These are phyloP conservation scores for Mollisiaceae sp. DNA, from an alignment of 2,329 filamentous ascomycete species.

Conservation along the genomic window DNA sequence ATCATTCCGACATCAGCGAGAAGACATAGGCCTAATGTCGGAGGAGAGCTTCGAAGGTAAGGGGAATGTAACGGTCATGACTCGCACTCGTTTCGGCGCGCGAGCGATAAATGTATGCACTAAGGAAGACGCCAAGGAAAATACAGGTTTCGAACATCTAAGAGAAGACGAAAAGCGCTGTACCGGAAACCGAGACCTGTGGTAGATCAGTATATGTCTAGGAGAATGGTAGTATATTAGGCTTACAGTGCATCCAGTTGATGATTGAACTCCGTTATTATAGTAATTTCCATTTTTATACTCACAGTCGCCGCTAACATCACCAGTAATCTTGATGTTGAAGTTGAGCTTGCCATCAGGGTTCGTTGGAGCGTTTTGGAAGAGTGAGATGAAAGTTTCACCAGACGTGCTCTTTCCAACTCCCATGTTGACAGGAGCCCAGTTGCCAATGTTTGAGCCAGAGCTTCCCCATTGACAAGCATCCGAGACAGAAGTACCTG, in stretches of 20 bases:
- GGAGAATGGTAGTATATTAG: neutral
- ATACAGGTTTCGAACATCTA: conserved; percentile 27
- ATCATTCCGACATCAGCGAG: conserved; percentile 34
- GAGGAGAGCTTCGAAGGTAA: conserved; percentile 26
- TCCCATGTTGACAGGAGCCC: conserved; percentile 84
- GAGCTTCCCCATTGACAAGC: conserved; percentile 79
- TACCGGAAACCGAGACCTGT: conserved; percentile 35
- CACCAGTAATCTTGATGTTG: conserved; percentile 77
- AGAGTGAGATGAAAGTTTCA: conserved; percentile 80
- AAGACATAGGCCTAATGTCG: conserved; percentile 31
- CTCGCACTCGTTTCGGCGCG: conserved; percentile 29
- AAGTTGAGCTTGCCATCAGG: conserved; percentile 69
- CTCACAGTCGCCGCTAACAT: conserved; percentile 38
- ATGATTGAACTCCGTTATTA: conserved; percentile 36
- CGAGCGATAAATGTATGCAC: conserved; percentile 33
- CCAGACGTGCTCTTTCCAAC: conserved; percentile 70
- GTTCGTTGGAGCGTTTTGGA: conserved; percentile 82
- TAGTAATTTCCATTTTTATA: conserved; percentile 40
- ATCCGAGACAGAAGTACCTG: conserved; percentile 67
- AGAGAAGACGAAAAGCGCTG: conserved; percentile 36
- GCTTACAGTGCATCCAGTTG: conserved; percentile 45
- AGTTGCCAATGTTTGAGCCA: conserved; percentile 73
- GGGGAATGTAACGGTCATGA: conserved; percentile 35
- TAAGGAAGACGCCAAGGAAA: conserved; percentile 28
- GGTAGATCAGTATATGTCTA: conserved; percentile 27